A percentile compares a stretch with the other conserved stretches of the same genome.
Conservation (phyloP, 169 alveolate species). For the Babesia ovata region DNA sequence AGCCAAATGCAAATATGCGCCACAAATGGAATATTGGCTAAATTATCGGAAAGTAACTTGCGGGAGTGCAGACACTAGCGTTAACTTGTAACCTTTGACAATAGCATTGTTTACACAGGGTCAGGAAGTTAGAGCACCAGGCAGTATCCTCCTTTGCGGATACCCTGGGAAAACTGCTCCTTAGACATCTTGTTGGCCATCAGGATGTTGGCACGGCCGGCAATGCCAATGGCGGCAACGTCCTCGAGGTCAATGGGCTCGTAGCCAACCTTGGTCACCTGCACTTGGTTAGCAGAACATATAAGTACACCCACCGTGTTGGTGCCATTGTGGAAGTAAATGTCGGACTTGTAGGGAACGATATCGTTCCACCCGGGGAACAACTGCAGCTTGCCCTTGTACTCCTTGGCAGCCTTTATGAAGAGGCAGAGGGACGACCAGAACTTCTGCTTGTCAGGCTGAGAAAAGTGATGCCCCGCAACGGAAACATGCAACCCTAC, state of each 20-base stretch:
- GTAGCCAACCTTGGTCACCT: constrained; percentile 63
- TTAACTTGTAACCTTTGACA: not conserved
- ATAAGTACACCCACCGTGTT: constrained; percentile 28
- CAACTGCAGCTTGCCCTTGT: constrained; percentile 63
- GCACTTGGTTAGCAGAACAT: not conserved
- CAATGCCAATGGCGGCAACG: constrained; percentile 57
- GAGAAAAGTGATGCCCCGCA: not conserved
- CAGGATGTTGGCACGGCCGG: constrained; percentile 49
- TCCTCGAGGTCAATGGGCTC: constrained; percentile 45
- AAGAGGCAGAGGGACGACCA: constrained; percentile 60
- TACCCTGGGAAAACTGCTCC: constrained; percentile 53
- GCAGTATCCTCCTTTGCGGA: constrained; percentile 64
- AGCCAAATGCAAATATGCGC: no score
- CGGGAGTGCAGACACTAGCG: not conserved
- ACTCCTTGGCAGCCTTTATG: constrained; percentile 66
- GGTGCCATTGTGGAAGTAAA: constrained; percentile 55
- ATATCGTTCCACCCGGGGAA: constrained; percentile 51
- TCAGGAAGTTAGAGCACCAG: constrained; percentile 13
- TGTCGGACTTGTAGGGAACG: constrained; percentile 66
- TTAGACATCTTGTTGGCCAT: constrained; percentile 59
- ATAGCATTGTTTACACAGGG: no score
- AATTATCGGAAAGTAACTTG: not conserved
- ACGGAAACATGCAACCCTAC: constrained; percentile 14
- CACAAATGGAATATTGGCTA: no score
- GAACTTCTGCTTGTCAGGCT: constrained; percentile 67